Base-by-base conservation (phyloP, 140 eudicot species). In the Erigeron philadelphicus region DNA sequence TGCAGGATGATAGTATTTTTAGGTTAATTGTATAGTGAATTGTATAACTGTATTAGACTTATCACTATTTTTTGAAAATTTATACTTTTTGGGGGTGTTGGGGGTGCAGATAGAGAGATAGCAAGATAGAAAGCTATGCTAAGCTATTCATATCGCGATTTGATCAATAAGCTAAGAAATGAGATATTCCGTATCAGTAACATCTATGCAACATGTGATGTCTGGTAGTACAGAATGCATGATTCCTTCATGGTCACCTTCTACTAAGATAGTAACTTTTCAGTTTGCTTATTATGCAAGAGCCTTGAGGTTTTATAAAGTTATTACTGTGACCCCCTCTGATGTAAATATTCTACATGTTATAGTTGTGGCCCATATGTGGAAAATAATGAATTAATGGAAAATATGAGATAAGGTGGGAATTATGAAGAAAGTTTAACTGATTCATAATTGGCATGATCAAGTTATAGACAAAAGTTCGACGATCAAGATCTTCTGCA, bases 401-500 rank as follows among this genome's bases (percentile, higher is more conserved):
- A 64, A 45, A 23, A 18, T 12, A 23, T 48, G 59, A 21, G 15
- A 70, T 43, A 60, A 50, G 59, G 41, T 44, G 45, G 54, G 12
- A 40, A 23, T 45, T 17, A 66, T 62, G 48, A 44, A 17, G 53
- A 19, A 35, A 52, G 61, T 21, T 68, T 76, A 64, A 90, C 95
- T 83, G 92, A 79, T 85, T 90, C 42, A 90, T 74, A 41, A 90
- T 84, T 31, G 95, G 95, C 95, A 90, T 87, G 77, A 84, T 75
- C 77, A 90, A 80, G 54, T 87, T 87, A 66, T 90, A 90, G 64
- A 90, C 78, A 54, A 87, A 85, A 43, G 97, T 87, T 67, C 95
- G 81, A 45, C 97, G 90, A 71, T 87, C 95, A 55, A 87, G 91
- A 74, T 90, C 97, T 73, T 90, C 97, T 12, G 88, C 92, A 59